phyloP scores from a whole-genome alignment of 1,284 basidiomycete genomes.

The Fomitopsis betulina region DNA sequence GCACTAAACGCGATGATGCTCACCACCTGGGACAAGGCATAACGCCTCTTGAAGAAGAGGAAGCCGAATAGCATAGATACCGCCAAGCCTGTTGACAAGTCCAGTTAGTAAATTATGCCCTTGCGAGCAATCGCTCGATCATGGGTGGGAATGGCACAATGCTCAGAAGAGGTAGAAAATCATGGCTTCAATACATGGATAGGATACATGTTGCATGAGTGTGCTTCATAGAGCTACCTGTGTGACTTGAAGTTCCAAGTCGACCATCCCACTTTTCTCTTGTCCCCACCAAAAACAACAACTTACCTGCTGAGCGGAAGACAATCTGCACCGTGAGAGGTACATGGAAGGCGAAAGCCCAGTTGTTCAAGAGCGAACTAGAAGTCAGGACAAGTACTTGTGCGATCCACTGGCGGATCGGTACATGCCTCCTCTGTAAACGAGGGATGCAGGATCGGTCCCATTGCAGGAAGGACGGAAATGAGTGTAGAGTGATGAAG shows the following conservation, averaged over 20 bases:
- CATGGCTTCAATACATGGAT: too few relatives aligned
- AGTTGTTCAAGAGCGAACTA: slow-evolving; percentile 79
- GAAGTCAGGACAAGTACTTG: slow-evolving; percentile 75
- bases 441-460: slow-evolving; percentile 33
- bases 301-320: slow-evolving; percentile 79
- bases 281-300: not conserved
- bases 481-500: slow-evolving; percentile 63
- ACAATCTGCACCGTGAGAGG: slow-evolving; percentile 85
- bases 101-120: not conserved
- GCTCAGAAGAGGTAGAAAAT: too few relatives aligned
- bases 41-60: slow-evolving; percentile 52
- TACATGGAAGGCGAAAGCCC: slow-evolving; percentile 77
- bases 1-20: slow-evolving; percentile 13
- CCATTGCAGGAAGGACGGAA: slow-evolving; percentile 52
- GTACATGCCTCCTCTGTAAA: slow-evolving; percentile 68
- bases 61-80: slow-evolving; percentile 68
- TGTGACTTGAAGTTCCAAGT: too few relatives aligned
- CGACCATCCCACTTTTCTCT: too few relatives aligned
- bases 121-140: not conserved
- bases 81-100: slow-evolving; percentile 42
- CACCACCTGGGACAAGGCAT: slow-evolving; percentile 63
- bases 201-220: too few relatives aligned
- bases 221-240: too few relatives aligned
- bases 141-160: too few relatives aligned
- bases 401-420: slow-evolving; percentile 65